phyloP scores from a whole-genome alignment of 805 yeast species.

The Kuraishia piskuri region DNA sequence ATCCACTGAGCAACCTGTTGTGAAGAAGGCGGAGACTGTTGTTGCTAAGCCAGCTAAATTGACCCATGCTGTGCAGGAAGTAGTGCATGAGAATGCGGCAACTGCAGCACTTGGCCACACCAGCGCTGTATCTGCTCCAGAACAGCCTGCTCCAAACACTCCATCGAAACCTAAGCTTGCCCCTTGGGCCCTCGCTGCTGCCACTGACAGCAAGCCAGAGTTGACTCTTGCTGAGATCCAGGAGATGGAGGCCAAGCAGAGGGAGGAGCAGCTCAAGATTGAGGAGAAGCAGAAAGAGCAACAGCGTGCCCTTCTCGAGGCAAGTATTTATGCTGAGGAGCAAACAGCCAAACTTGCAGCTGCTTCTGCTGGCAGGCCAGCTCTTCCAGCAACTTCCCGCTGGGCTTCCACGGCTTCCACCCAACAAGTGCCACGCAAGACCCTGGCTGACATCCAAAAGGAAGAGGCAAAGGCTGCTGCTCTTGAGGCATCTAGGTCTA shows the following conservation, averaged over 20 bases:
- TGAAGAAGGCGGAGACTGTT: conserved; percentile 2
- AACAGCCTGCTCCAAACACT: neutral
- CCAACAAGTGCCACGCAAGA: conserved; percentile 10
- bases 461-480: conserved; percentile 8
- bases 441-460: conserved; percentile 12
- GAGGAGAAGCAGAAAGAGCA: conserved; percentile 11
- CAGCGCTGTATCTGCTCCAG: neutral
- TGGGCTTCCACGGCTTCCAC: conserved; percentile 12
- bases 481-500: conserved; percentile 18
- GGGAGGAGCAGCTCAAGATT: conserved; percentile 33
- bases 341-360: conserved; percentile 12
- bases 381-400: conserved; percentile 14
- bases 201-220: conserved; percentile 23
- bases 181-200: conserved; percentile 42
- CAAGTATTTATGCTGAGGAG: conserved; percentile 1
- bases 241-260: conserved; percentile 29
- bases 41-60: conserved; percentile 7
- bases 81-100: conserved; percentile 3
- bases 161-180: conserved; percentile 25
- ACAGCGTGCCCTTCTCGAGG: neutral
- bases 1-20: neutral
- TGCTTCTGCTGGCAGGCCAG: conserved; percentile 20
- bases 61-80: conserved; percentile 2
- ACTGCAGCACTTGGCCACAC: neutral
- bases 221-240: conserved; percentile 44